Conservation (phyloP, 139 green algal genomes). For the Pleodorina starrii region DNA sequence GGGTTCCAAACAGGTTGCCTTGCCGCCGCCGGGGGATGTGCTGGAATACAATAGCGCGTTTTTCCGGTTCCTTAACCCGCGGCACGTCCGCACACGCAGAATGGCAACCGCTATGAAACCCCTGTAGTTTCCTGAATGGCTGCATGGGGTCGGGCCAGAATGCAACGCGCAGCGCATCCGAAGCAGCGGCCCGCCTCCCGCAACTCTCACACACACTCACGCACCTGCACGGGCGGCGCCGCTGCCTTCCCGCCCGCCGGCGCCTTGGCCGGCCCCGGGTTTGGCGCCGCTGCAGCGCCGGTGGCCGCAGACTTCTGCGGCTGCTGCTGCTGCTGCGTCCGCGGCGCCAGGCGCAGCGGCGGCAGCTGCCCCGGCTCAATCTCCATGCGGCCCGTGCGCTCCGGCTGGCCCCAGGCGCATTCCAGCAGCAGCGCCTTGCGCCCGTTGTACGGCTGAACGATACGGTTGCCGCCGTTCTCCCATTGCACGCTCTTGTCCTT, state of each 20-base stretch:
- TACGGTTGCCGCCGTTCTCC: slow-evolving; percentile 30
- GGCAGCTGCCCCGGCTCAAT: background rate
- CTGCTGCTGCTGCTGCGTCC: background rate
- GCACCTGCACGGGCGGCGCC: background rate
- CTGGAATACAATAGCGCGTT: no score
- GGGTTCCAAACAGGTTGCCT: no score
- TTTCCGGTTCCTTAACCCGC: no score
- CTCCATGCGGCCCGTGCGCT: background rate
- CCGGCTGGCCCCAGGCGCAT: slow-evolving; percentile 20
- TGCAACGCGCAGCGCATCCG: no score
- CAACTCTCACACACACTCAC: background rate
- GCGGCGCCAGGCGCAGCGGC: background rate
- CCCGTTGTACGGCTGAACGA: background rate
- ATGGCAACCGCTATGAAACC: no score
- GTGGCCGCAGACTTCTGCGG: background rate
- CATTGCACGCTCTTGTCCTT: background rate
- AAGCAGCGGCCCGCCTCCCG: no score
- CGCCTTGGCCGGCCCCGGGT: background rate
- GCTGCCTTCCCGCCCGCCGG: background rate
- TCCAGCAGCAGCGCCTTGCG: background rate
- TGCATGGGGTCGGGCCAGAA: no score
- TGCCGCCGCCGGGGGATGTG: no score
- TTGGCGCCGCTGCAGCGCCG: background rate
- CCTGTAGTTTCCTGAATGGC: no score
- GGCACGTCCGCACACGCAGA: no score